phyloP scores from a whole-genome alignment of 257 asterid species.

The Petunia axillaris region DNA sequence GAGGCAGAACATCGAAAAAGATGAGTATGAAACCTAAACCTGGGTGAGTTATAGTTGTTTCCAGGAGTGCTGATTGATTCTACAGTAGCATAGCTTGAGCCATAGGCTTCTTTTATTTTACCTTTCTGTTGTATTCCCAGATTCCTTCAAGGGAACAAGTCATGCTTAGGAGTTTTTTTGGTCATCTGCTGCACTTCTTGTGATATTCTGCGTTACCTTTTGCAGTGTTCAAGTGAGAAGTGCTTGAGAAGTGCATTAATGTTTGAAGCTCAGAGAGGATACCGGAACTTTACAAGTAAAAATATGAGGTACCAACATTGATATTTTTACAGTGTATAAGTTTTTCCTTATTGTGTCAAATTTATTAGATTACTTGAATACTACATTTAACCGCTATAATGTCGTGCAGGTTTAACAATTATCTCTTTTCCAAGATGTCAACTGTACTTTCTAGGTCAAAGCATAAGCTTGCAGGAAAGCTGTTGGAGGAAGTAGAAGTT shows the following conservation, averaged over 20 bases:
- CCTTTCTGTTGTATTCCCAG: background rate
- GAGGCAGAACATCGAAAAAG: background rate
- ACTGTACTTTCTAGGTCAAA: constrained; percentile 57
- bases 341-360: background rate
- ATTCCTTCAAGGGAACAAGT: background rate
- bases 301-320: constrained; percentile 55
- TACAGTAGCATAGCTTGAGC: background rate
- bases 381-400: constrained; percentile 18
- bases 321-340: constrained; percentile 5
- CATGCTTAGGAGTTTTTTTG: background rate
- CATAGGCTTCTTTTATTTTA: background rate
- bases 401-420: constrained; percentile 56
- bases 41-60: background rate
- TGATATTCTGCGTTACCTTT: constrained; percentile 24
- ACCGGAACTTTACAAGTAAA: constrained; percentile 49
- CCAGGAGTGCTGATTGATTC: background rate
- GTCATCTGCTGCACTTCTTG: background rate
- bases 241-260: constrained; percentile 62
- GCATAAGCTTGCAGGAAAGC: constrained; percentile 64
- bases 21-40: background rate
- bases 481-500: constrained; percentile 61
- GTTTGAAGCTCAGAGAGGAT: constrained; percentile 60
- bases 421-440: constrained; percentile 50
- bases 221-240: constrained; percentile 70
- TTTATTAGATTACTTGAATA: background rate